A percentile compares a stretch with the other conserved stretches of the same genome.
phyloP scores from a whole-genome alignment of 805 yeast species.

The Cyberlindnera nakhonratchasimensis region DNA sequence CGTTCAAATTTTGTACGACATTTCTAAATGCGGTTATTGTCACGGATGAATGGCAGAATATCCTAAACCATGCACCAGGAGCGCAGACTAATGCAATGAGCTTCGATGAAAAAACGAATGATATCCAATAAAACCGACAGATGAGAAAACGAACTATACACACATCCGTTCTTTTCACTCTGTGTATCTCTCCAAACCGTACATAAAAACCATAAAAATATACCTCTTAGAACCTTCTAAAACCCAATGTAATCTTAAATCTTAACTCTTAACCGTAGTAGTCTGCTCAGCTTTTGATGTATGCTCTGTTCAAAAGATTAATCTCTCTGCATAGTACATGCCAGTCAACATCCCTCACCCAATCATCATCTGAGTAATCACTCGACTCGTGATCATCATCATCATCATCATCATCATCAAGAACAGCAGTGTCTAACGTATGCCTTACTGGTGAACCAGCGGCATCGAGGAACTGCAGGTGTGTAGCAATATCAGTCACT shows the following conservation, averaged over 20 bases:
- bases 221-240: not conserved
- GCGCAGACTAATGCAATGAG: too few relatives aligned
- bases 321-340: slow-evolving; percentile 80
- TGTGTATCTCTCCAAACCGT: not conserved
- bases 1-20: slow-evolving; percentile 3
- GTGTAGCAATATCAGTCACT: slow-evolving; percentile 12
- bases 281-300: slow-evolving; percentile 15
- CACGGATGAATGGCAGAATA: slow-evolving; percentile 8
- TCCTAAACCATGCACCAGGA: too few relatives aligned
- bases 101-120: too few relatives aligned
- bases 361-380: slow-evolving; percentile 21
- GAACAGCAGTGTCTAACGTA: slow-evolving; percentile 6
- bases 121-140: not conserved
- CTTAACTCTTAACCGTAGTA: not conserved
- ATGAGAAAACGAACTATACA: not conserved
- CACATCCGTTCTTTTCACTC: too few relatives aligned
- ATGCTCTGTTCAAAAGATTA: slow-evolving; percentile 59
- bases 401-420: slow-evolving; percentile 16
- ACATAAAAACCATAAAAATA: not conserved
- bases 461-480: slow-evolving; percentile 11
- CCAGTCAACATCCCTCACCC: slow-evolving; percentile 79
- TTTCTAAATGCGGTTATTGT: slow-evolving; percentile 1
- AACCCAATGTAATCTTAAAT: not conserved
- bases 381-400: slow-evolving; percentile 18
- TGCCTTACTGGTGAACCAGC: slow-evolving; percentile 15